phyloP scores from a whole-genome alignment of 2,329 filamentous ascomycete genomes.

The Alternaria brassicicola region DNA sequence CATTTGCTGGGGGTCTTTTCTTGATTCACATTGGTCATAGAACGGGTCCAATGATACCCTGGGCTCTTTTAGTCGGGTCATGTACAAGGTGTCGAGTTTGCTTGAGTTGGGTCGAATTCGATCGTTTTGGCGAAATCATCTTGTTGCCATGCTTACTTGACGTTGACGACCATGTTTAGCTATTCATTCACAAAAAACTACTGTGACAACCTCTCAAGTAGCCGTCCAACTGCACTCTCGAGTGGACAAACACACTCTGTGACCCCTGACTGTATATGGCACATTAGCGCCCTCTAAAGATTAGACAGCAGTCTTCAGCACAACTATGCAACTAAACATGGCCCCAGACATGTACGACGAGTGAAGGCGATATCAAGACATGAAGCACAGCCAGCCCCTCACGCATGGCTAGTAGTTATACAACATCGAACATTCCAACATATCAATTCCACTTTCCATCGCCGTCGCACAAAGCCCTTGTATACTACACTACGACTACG shows the following conservation, averaged over 20 bases:
- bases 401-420: not conserved
- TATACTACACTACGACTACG: conserved; percentile 2
- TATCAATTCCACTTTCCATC: conserved; percentile 2
- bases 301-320: not conserved
- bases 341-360: not conserved
- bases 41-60: not conserved
- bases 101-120: not conserved
- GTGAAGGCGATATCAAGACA: not conserved
- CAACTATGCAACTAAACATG: not conserved
- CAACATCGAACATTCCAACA: not conserved
- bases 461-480: not conserved
- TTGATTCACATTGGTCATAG: not conserved
- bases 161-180: not conserved
- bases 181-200: not conserved
- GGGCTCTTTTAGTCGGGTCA: not conserved
- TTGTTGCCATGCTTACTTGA: not conserved
- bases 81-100: not conserved
- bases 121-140: not conserved
- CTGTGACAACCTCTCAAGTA: not conserved
- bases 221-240: not conserved
- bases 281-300: not conserved
- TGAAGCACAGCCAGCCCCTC: not conserved
- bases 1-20: not conserved
- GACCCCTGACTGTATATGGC: not conserved
- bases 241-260: not conserved